Evolutionary conservation across 345 rosid genomes (phyloP).

Genomic region (Citrus unshiu): DNA sequence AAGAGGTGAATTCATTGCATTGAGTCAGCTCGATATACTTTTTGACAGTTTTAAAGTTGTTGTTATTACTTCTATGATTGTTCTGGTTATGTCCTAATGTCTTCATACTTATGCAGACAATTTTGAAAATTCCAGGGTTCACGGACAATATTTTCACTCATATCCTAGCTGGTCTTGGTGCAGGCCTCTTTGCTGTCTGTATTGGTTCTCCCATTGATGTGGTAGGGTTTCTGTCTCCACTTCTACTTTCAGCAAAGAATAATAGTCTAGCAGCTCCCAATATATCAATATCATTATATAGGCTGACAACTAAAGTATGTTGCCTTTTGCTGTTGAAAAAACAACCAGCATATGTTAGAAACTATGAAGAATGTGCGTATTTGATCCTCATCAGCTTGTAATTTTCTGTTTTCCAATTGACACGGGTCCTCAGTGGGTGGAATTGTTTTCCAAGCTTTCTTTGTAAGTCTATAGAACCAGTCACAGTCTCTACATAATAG

Average conservation of each 20-base stretch:
- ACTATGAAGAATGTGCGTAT: neutral
- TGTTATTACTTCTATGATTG: constrained; percentile 7
- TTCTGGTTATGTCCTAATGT: constrained; percentile 29
- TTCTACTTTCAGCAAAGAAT: neutral
- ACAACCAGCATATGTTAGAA: neutral
- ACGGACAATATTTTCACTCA: constrained; percentile 76
- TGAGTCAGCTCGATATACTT: neutral
- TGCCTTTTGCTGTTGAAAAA: neutral
- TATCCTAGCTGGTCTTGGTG: constrained; percentile 86
- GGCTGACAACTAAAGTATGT: neutral
- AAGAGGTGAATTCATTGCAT: constrained; percentile 46
- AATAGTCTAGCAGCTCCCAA: neutral
- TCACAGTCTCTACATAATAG: neutral
- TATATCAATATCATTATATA: neutral
- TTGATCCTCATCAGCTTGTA: neutral
- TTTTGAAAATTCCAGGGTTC: constrained; percentile 94
- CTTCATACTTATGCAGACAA: constrained; percentile 72
- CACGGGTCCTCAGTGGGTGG: neutral
- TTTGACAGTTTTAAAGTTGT: neutral
- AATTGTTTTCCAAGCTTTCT: neutral
- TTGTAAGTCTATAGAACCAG: neutral
- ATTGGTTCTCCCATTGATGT: constrained; percentile 97
- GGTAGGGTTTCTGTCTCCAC: constrained; percentile 39
- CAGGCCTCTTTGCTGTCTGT: constrained; percentile 92
- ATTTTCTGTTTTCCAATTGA: neutral